Evolutionary conservation across 495 filamentous ascomycete genomes (phyloP).

Genomic region (Podospora comata): DNA sequence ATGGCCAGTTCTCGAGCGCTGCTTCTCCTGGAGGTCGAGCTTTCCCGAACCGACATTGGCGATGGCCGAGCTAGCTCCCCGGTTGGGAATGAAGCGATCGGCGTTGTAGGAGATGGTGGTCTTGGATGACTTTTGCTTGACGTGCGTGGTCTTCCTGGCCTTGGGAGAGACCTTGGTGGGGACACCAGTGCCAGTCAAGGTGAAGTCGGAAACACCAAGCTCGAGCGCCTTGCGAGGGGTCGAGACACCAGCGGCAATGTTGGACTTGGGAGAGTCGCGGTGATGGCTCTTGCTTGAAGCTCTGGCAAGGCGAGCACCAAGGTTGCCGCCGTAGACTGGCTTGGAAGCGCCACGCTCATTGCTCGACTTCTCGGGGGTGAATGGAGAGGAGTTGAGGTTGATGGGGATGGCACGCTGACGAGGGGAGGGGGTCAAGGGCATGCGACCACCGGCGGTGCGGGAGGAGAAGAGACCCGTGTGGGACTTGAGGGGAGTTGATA

Average conservation of each 20-base stretch:
- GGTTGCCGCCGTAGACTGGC: slow-evolving; percentile 67
- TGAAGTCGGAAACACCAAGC: slow-evolving; percentile 88
- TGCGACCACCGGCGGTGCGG: slow-evolving; percentile 88
- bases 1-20: slow-evolving; percentile 65
- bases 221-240: slow-evolving; percentile 78
- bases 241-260: slow-evolving; percentile 70
- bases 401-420: slow-evolving; percentile 48
- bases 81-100: slow-evolving; percentile 97
- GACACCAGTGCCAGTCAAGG: slow-evolving; percentile 73
- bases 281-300: slow-evolving; percentile 49
- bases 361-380: slow-evolving; percentile 67
- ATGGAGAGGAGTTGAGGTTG: slow-evolving; percentile 64
- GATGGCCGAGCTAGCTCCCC: slow-evolving; percentile 82
- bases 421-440: slow-evolving; percentile 92
- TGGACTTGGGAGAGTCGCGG: slow-evolving; percentile 86
- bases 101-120: slow-evolving; percentile 78
- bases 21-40: slow-evolving; percentile 60
- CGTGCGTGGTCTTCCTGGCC: slow-evolving; percentile 53
- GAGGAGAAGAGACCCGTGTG: slow-evolving; percentile 89
- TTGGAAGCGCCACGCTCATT: slow-evolving; percentile 56
- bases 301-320: slow-evolving; percentile 70
- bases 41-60: slow-evolving; percentile 77
- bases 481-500: slow-evolving; percentile 91
- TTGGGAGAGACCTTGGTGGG: slow-evolving; percentile 68
- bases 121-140: slow-evolving; percentile 67